Base-by-base conservation (phyloP, 2,329 filamentous ascomycete species). In the Xylaria sp. region DNA sequence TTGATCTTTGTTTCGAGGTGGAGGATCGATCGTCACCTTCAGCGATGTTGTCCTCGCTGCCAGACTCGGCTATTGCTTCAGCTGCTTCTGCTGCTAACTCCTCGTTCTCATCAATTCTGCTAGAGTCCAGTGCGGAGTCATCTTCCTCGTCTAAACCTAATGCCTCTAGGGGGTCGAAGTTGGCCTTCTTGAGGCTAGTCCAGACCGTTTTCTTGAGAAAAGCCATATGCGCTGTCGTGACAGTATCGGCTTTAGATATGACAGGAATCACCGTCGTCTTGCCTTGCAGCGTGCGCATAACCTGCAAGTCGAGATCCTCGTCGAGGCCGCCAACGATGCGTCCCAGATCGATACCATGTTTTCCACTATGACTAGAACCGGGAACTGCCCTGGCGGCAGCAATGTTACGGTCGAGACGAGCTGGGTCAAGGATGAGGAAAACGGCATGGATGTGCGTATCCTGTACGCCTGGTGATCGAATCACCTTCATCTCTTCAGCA, bases 401-500 rank as follows among this genome's bases (percentile, higher is more conserved):
- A 66, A 97, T 90, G 75, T 95, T 97, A 73, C 90, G 86, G 76
- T 97, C 94, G 28, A 99, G 88, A 53, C 93, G 91, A 60, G 89
- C 85, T 1, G 96, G 96, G 78, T 99, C 96, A 63, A 99, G 88
- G 63, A 99, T 84, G 64, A 98, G 86, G 81, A 99, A 97, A 63
- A 94, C 94, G 73, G 93, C 97, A 79, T 99, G 96, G 72, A 99
- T 97, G 80, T 99, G 96, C 59, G 95, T 97, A 83, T 99, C 96
- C 78, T 94, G 93, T 72, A 93, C 92, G 64, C 94, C 95, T 30
- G 96, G 95, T 61, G 94, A 94, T 75, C 96, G 92, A 70, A 97
- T 86, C 55, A 99, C 94, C 84, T 97, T 98, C 87, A 97, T 97
- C 83, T 99, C 96, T 81, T 99, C 96, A 57, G 89, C 89, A 78